These are phyloP conservation scores for Inonotus obliquus DNA, from an alignment of 1,284 basidiomycete genomes.

Conservation along the genomic window DNA sequence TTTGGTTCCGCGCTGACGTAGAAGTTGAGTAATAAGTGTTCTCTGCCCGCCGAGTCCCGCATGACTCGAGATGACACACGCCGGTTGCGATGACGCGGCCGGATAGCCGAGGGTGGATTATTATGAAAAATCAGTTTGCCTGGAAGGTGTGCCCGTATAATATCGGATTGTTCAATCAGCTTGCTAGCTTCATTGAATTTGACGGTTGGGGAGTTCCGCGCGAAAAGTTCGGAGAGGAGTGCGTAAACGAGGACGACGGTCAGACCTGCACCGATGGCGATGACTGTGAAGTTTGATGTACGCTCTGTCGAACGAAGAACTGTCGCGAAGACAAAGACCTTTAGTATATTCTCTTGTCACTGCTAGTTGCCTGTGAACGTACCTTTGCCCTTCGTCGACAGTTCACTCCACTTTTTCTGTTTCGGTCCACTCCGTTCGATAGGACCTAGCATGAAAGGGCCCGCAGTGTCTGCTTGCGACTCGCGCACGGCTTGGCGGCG, in stretches of 20 bases:
- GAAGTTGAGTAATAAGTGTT: slow-evolving; percentile 79
- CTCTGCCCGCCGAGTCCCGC: slow-evolving; percentile 62
- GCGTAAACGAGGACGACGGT: slow-evolving; percentile 82
- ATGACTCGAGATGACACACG: slow-evolving; percentile 72
- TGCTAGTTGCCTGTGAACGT: slow-evolving; percentile 26
- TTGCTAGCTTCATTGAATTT: slow-evolving; percentile 86
- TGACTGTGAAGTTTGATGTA: slow-evolving; percentile 79
- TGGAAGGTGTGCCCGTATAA: slow-evolving; percentile 61
- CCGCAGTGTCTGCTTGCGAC: slow-evolving; percentile 51
- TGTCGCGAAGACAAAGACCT: slow-evolving; percentile 28
- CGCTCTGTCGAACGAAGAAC: slow-evolving; percentile 77
- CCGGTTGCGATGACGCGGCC: slow-evolving; percentile 75
- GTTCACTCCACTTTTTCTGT: slow-evolving; percentile 76
- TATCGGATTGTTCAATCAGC: slow-evolving; percentile 69
- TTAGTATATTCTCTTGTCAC: slow-evolving; percentile 14
- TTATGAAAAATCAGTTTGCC: slow-evolving; percentile 70
- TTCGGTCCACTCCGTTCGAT: slow-evolving; percentile 53
- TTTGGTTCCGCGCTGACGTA: slow-evolving; percentile 58
- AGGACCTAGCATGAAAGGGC: slow-evolving; percentile 80
- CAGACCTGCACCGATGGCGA: slow-evolving; percentile 77
- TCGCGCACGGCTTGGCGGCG: slow-evolving; percentile 40
- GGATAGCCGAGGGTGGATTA: slow-evolving; percentile 61
- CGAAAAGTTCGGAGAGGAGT: slow-evolving; percentile 85
- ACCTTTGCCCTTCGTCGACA: slow-evolving; percentile 82
- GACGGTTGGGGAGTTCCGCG: slow-evolving; percentile 88